Conservation (phyloP, 2,329 filamentous ascomycete species). For the Diplodia mutila region DNA sequence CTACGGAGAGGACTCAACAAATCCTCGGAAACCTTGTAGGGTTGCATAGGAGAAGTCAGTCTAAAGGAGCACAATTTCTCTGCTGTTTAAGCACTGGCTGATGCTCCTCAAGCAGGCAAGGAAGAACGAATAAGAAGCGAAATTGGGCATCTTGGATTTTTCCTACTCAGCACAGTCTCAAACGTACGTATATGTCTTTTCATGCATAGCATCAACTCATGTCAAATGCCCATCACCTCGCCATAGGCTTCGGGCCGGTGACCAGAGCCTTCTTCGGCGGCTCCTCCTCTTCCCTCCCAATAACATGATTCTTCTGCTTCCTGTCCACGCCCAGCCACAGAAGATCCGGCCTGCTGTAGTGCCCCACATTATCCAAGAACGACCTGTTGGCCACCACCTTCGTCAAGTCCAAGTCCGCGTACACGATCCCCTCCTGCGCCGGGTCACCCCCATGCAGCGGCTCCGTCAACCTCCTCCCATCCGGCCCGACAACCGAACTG, state of each 20-base stretch:
- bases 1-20: no score
- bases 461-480: slow-evolving; percentile 53
- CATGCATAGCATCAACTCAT: neutral
- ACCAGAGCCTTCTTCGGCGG: neutral
- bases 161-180: neutral
- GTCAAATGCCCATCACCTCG: neutral
- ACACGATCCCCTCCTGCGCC: slow-evolving; percentile 53
- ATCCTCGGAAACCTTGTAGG: no score
- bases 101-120: neutral
- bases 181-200: neutral
- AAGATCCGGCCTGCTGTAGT: slow-evolving; percentile 15
- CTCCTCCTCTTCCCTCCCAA: neutral
- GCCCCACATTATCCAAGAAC: neutral
- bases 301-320: slow-evolving; percentile 2
- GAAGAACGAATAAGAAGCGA: neutral
- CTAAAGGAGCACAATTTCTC: no score
- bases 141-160: neutral
- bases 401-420: slow-evolving; percentile 56
- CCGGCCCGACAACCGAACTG: slow-evolving; percentile 57
- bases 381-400: slow-evolving; percentile 33
- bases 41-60: no score
- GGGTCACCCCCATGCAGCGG: slow-evolving; percentile 37
- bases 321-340: slow-evolving; percentile 15
- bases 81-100: no score
- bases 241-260: neutral